Evolutionary conservation across 768 basidiomycete species (phyloP).

Genomic region (Termitomyces sp.): DNA sequence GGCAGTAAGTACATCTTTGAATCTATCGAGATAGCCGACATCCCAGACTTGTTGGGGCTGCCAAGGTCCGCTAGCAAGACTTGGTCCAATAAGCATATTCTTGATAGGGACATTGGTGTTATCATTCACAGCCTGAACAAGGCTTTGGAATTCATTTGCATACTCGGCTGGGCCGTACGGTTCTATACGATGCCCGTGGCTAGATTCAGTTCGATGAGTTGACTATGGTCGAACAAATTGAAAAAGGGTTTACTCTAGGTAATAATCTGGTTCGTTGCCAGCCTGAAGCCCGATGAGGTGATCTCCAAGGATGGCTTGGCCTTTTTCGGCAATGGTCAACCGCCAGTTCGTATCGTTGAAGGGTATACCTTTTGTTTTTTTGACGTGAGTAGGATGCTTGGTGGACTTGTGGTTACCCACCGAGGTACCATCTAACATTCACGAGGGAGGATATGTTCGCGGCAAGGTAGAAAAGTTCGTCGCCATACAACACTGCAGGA

Average conservation of each 20-base stretch:
- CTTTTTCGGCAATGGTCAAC: constrained; percentile 49
- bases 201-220: neutral
- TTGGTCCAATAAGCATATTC: constrained; percentile 56
- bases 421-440: constrained; percentile 63
- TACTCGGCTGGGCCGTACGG: constrained; percentile 37
- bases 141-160: constrained; percentile 39
- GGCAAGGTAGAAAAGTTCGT: constrained; percentile 64
- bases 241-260: constrained; percentile 27
- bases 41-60: constrained; percentile 40
- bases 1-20: constrained; percentile 33
- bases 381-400: neutral
- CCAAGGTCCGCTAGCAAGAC: constrained; percentile 53
- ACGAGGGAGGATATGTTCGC: constrained; percentile 52
- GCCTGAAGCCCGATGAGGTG: constrained; percentile 65
- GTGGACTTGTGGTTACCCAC: constrained; percentile 19
- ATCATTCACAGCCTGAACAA: constrained; percentile 32
- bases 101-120: constrained; percentile 30
- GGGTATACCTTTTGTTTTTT: constrained; percentile 35
- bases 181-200: constrained; percentile 18
- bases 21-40: constrained; percentile 44
- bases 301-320: constrained; percentile 58
- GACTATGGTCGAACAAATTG: neutral
- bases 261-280: constrained; percentile 81
- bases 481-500: constrained; percentile 57
- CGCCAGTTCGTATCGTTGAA: constrained; percentile 64